Conservation (phyloP, 2,329 filamentous ascomycete genomes). For the Whalleya microplaca region DNA sequence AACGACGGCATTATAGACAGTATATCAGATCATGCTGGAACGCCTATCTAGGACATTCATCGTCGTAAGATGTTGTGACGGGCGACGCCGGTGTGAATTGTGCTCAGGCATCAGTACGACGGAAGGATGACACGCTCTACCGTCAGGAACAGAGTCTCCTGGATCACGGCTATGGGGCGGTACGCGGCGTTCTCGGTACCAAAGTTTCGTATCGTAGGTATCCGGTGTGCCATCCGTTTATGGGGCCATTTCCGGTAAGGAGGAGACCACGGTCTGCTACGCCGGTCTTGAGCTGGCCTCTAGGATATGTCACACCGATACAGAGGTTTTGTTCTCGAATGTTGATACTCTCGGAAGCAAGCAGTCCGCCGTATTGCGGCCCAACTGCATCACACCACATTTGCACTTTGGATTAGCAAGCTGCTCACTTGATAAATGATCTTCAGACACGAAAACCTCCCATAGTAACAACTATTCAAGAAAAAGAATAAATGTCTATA, state of each 20-base stretch:
- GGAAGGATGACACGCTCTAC: no score
- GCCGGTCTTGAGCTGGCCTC: conserved; percentile 48
- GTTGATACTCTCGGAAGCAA: conserved; percentile 44
- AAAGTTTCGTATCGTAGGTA: no score
- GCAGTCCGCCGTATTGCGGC: conserved; percentile 59
- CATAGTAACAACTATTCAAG: not conserved
- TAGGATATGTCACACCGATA: conserved; percentile 53
- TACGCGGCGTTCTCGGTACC: no score
- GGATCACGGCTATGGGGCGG: no score
- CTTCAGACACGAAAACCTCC: conserved; percentile 56
- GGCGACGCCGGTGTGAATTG: no score
- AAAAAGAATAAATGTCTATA: no score
- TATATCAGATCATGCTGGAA: no score
- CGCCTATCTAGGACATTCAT: no score
- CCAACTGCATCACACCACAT: conserved; percentile 48
- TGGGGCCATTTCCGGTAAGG: conserved; percentile 59
- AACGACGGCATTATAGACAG: conserved; percentile 49
- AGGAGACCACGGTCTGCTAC: conserved; percentile 51
- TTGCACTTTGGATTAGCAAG: conserved; percentile 30
- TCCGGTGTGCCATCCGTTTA: no score
- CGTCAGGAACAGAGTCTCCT: no score
- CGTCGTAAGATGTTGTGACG: no score
- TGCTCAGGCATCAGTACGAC: no score
- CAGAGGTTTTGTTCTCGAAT: conserved; percentile 49
- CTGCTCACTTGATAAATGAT: conserved; percentile 64